Percentiles rank a stretch among this genome's conserved stretches.
Evolutionary conservation across 2,329 filamentous ascomycete genomes (phyloP).

Genomic region (Fusarium nodosum): DNA sequence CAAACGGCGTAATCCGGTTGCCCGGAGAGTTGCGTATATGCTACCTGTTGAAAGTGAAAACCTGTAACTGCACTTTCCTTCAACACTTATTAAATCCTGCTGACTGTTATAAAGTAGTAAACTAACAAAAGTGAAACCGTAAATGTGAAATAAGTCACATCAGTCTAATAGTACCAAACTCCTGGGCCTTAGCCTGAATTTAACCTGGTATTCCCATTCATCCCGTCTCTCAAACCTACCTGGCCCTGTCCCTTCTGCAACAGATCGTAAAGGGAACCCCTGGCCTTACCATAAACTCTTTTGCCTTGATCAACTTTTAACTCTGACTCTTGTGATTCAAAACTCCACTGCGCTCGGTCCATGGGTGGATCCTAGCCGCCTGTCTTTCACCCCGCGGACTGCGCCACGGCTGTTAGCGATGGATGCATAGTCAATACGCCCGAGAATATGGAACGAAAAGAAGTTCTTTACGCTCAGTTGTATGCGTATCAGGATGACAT

Average conservation of each 20-base stretch:
- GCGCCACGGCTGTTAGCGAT: constrained; percentile 45
- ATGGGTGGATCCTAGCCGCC: not conserved
- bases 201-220: constrained; percentile 11
- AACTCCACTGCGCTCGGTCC: constrained; percentile 33
- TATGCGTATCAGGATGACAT: not conserved
- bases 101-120: constrained; percentile 7
- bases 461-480: not conserved
- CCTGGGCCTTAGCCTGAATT: constrained; percentile 16
- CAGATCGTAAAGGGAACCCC: constrained; percentile 31
- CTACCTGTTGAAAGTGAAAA: constrained; percentile 12
- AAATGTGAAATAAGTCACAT: constrained; percentile 12
- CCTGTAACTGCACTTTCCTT: not conserved
- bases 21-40: constrained; percentile 21
- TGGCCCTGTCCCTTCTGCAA: constrained; percentile 3
- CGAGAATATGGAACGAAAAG: constrained; percentile 22
- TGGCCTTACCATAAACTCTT: constrained; percentile 22
- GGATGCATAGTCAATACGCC: constrained; percentile 27
- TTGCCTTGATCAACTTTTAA: not conserved
- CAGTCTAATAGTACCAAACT: constrained; percentile 16
- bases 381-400: constrained; percentile 26
- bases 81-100: constrained; percentile 3
- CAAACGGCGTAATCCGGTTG: constrained; percentile 5
- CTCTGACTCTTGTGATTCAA: constrained; percentile 21
- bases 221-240: constrained; percentile 30
- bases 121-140: constrained; percentile 26